Conservation (phyloP, 2,329 filamentous ascomycete genomes). For the Talaromyces pinophilus region DNA sequence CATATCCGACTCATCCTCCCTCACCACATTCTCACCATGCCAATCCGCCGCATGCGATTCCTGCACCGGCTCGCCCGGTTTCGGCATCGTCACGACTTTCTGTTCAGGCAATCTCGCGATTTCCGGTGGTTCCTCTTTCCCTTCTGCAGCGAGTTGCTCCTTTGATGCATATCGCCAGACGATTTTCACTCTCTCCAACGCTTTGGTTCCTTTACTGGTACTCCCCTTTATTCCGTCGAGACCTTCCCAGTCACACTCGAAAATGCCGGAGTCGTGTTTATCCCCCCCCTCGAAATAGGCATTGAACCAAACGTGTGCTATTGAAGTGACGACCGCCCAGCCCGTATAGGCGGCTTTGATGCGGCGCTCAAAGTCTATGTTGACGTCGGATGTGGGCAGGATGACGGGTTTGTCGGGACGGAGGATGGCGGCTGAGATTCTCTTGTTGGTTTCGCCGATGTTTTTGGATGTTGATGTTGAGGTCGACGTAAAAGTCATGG, state of each 20-base stretch:
- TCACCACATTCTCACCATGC: slow-evolving; percentile 57
- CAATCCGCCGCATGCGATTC: slow-evolving; percentile 73
- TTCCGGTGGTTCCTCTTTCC: slow-evolving; percentile 24
- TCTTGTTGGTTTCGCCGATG: slow-evolving; percentile 49
- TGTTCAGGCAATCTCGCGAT: slow-evolving; percentile 28
- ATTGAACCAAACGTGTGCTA: slow-evolving; percentile 98
- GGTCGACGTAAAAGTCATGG: slow-evolving; percentile 24
- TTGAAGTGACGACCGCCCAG: slow-evolving; percentile 84
- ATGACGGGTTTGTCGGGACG: slow-evolving; percentile 68
- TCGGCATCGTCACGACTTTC: slow-evolving; percentile 64
- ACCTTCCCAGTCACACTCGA: slow-evolving; percentile 70
- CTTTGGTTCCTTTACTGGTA: slow-evolving; percentile 74
- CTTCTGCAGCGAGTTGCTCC: slow-evolving; percentile 22
- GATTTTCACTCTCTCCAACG: slow-evolving; percentile 78
- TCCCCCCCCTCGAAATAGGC: slow-evolving; percentile 83
- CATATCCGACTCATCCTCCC: slow-evolving; percentile 19
- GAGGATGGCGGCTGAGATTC: slow-evolving; percentile 75
- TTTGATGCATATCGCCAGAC: slow-evolving; percentile 67
- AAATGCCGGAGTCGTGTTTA: slow-evolving; percentile 69
- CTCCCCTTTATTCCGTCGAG: slow-evolving; percentile 97
- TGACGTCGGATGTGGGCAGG: slow-evolving; percentile 80
- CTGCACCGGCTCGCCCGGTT: slow-evolving; percentile 65
- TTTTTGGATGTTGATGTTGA: slow-evolving; percentile 43
- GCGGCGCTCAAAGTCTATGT: slow-evolving; percentile 83
- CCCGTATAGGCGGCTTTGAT: slow-evolving; percentile 76